A percentile compares a stretch with the other conserved stretches of the same genome.
Evolutionary conservation across 331 rosid genomes (phyloP).

Genomic region (Saraca asoca): DNA sequence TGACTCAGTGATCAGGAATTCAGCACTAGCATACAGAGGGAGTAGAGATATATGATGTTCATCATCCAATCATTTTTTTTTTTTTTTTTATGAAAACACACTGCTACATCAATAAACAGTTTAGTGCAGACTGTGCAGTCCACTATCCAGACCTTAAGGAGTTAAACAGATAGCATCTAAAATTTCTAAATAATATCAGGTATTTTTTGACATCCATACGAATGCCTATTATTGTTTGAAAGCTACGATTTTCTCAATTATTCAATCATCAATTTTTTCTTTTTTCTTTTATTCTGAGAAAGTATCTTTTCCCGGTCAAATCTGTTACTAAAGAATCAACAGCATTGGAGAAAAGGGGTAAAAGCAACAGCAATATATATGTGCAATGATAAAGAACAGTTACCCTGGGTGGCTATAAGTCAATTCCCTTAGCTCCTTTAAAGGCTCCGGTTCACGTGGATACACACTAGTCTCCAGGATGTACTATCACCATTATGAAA

Average conservation of each 20-base stretch:
- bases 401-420: slow-evolving; percentile 48
- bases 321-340: neutral
- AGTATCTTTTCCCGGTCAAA: too few species aligned
- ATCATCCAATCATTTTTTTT: neutral
- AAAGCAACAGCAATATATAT: neutral
- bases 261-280: neutral
- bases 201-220: too few species aligned
- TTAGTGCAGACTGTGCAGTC: too few species aligned
- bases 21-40: neutral
- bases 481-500: slow-evolving; percentile 43
- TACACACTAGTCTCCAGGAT: slow-evolving; percentile 59
- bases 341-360: neutral
- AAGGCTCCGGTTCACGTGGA: slow-evolving; percentile 55
- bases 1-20: too few species aligned
- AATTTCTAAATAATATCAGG: neutral
- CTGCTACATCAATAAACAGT: neutral
- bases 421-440: slow-evolving; percentile 55
- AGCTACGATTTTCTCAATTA: too few species aligned
- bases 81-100: too few species aligned
- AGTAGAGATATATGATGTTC: too few species aligned
- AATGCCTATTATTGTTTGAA: too few species aligned
- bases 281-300: too few species aligned
- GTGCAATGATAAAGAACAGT: neutral
- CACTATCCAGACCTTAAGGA: too few species aligned
- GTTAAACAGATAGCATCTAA: too few species aligned